Base-by-base conservation (phyloP, 768 basidiomycete species). In the Leccinum variicolor region DNA sequence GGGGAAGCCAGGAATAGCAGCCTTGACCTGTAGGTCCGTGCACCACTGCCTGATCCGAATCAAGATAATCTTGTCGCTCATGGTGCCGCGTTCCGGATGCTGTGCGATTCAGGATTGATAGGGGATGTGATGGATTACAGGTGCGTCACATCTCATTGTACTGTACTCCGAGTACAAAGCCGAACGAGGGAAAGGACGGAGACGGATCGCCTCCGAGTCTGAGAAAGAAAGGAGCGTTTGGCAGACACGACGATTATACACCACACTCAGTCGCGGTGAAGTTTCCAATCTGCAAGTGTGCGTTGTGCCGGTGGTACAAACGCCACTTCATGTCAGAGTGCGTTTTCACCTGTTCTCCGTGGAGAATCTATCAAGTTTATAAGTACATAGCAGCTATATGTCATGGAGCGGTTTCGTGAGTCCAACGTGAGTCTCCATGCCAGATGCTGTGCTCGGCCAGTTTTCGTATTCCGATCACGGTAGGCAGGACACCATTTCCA, bases 81-180 rank as follows among this genome's bases (percentile, higher is more conserved):
- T 7, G 74, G 79, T 55, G 81, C 84, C 8, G 31, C 31, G 77
- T 88, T 1, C 85, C 77, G 72, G 82, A 85, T 33, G 66, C 84
- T 48, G 86, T 90, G 86, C 70, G 72, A 45, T 90, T 87, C 65
- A 90, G 88, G 89, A 75, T 89, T n/a, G 78, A 84, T 53, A 75
- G 84, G 50, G 89, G 90, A 1, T 84, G 85, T 59, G 87, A 90
- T 59, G 90, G 89, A 2, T 92, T 91, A 69, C 75, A 87, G 21
- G 84, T 90, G 63, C 55, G 83, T 34, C 41, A 50, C 11, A 39
- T 26, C 52, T 19, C 11, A 19, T 31, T 9, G 54, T 48, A 43
- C 14, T 23, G 17, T 14, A 6, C 46, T 14, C 11, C 39, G 58
- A 53, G 26, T 54, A 17, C 53, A 41, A 43, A 60, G 41, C 50